A percentile compares a stretch with the other conserved stretches of the same genome.
phyloP scores from a whole-genome alignment of 257 asterid genomes.

The Capsicum chinense region DNA sequence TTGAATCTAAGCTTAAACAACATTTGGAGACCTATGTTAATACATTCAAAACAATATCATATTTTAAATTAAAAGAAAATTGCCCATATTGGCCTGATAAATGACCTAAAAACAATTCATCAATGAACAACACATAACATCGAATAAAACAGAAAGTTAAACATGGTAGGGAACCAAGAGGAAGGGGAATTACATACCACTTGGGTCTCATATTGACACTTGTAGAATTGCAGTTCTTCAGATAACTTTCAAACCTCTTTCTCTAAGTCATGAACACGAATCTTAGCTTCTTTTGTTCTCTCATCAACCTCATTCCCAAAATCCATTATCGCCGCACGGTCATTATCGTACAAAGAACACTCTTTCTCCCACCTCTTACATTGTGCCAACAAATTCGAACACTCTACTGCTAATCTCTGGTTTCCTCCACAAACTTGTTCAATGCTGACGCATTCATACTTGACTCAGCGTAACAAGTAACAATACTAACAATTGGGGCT shows the following conservation, averaged over 20 bases:
- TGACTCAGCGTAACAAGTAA: conserved; percentile 68
- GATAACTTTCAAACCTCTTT: conserved; percentile 60
- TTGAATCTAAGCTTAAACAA: background rate
- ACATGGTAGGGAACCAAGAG: background rate
- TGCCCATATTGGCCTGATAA: background rate
- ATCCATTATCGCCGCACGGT: conserved; percentile 95
- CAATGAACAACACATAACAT: conserved; percentile 18
- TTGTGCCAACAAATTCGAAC: conserved; percentile 65
- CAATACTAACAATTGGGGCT: background rate
- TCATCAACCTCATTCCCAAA: conserved; percentile 94
- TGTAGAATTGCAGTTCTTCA: conserved; percentile 60
- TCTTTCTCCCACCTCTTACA: conserved; percentile 92
- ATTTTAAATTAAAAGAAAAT: background rate
- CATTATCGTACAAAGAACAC: conserved; percentile 82
- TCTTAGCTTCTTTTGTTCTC: conserved; percentile 84
- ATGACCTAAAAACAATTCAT: background rate
- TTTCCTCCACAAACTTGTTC: conserved; percentile 95
- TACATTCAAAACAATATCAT: background rate
- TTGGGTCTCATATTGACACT: conserved; percentile 45
- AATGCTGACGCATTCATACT: conserved; percentile 87
- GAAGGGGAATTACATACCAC: conserved; percentile 46
- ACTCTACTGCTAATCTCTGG: conserved; percentile 79
- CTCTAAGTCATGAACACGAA: conserved; percentile 59
- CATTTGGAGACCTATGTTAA: background rate
- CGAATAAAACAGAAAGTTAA: background rate